These are phyloP conservation scores for Clathrus columnatus DNA, from an alignment of 768 basidiomycete genomes.

Conservation along the genomic window DNA sequence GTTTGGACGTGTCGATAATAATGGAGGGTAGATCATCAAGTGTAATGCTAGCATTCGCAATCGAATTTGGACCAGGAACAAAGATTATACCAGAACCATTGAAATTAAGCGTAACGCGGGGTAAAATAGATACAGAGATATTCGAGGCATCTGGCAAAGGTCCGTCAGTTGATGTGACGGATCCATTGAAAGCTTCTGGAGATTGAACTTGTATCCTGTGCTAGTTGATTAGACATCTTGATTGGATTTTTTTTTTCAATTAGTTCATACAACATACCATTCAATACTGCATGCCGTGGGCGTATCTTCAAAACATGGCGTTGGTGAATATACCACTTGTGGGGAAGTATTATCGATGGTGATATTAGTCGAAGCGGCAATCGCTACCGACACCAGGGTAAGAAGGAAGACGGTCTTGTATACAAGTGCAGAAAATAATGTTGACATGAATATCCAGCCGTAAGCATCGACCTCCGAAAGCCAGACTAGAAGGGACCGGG, in stretches of 20 bases:
- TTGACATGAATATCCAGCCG: neutral
- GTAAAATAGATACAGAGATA: neutral
- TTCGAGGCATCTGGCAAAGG: neutral
- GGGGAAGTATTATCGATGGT: constrained; percentile 7
- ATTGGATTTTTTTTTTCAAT: neutral
- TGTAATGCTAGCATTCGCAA: constrained; percentile 1
- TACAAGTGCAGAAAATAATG: neutral
- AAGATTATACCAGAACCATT: constrained; percentile 2
- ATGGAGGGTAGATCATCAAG: constrained; percentile 6
- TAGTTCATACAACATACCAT: neutral
- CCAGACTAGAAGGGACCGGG: neutral
- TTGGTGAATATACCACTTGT: constrained; percentile 8
- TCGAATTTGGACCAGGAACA: constrained; percentile 3
- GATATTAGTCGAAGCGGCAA: neutral
- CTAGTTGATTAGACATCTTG: neutral
- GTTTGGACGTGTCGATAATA: constrained; percentile 1
- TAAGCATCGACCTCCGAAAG: neutral
- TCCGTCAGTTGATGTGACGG: neutral
- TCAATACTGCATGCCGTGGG: neutral
- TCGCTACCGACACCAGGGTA: neutral
- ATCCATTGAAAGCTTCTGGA: neutral
- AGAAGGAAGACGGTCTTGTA: neutral
- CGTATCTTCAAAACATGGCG: neutral
- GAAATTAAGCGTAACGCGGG: constrained; percentile 7
- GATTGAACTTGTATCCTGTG: neutral